Evolutionary conservation across 73 alveolate genomes (phyloP).

Genomic region (Breviolum minutum): DNA sequence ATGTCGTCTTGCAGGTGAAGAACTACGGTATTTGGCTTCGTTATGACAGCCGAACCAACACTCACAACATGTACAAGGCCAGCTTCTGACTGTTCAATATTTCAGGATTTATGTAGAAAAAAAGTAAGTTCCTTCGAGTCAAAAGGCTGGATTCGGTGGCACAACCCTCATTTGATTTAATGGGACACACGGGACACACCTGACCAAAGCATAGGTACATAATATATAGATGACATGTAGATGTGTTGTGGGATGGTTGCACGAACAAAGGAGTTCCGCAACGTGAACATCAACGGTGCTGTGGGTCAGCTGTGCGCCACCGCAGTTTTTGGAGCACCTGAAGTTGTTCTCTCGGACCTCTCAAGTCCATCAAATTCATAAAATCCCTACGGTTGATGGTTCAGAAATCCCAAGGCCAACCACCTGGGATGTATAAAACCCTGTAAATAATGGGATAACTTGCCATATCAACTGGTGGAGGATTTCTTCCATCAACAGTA

Average conservation of each 20-base stretch:
- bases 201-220: not conserved
- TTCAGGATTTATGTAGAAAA: too few species aligned
- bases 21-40: slow-evolving; percentile 96
- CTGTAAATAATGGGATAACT: too few species aligned
- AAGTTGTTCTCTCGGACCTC: not conserved
- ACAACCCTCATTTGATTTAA: not conserved
- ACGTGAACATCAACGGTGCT: slow-evolving; percentile 95
- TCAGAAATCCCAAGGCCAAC: too few species aligned
- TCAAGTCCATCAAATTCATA: not conserved
- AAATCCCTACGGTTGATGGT: not conserved
- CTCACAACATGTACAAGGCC: slow-evolving; percentile 96
- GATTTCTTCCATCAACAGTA: too few species aligned
- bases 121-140: not conserved
- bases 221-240: not conserved
- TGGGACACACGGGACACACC: not conserved
- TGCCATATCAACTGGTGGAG: too few species aligned
- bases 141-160: too few species aligned
- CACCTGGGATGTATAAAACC: too few species aligned
- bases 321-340: too few species aligned
- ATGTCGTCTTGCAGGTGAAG: slow-evolving; percentile 96
- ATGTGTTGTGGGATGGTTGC: not conserved
- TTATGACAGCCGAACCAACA: slow-evolving; percentile 95
- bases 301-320: slow-evolving; percentile 91
- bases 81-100: too few species aligned
- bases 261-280: slow-evolving; percentile 77